phyloP scores from a whole-genome alignment of 768 basidiomycete genomes.

The Leccinum incarnatum region DNA sequence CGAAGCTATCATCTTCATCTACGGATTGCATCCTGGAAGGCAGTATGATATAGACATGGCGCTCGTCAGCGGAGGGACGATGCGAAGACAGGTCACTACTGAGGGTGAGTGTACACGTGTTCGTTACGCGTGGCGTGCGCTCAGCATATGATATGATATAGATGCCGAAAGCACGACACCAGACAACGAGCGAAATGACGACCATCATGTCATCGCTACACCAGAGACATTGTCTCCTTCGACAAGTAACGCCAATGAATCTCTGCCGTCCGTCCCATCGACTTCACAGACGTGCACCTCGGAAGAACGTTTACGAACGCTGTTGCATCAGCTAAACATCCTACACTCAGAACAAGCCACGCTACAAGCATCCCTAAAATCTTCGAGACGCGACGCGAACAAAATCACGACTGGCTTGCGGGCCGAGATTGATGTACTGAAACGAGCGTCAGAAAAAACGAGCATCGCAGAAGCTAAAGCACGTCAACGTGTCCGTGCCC shows the following conservation, averaged over 20 bases:
- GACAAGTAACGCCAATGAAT: constrained; percentile 24
- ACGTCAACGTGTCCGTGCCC: constrained; percentile 79
- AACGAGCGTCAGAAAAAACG: constrained; percentile 80
- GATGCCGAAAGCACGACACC: constrained; percentile 21
- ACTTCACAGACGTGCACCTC: constrained; percentile 40
- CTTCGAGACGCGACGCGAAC: constrained; percentile 76
- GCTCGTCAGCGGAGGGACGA: constrained; percentile 61
- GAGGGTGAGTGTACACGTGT: constrained; percentile 43
- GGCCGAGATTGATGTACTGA: constrained; percentile 80
- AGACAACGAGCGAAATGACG: constrained; percentile 25
- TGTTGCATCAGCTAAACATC: constrained; percentile 63
- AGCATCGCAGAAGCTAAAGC: constrained; percentile 72
- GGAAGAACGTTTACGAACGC: constrained; percentile 64
- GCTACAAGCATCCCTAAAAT: constrained; percentile 68
- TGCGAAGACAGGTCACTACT: constrained; percentile 66
- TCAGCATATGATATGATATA: constrained; percentile 7
- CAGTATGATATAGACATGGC: constrained; percentile 89
- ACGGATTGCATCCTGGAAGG: constrained; percentile 82
- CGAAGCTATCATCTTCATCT: constrained; percentile 89
- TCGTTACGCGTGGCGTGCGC: constrained; percentile 1
- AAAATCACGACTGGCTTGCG: constrained; percentile 79
- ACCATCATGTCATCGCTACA: constrained; percentile 4
- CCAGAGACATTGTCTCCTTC: constrained; percentile 24
- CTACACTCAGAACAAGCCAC: constrained; percentile 67
- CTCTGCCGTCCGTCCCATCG: constrained; percentile 20